phyloP scores from a whole-genome alignment of 2,329 filamentous ascomycete species.

The Clarireedia homoeocarpa region DNA sequence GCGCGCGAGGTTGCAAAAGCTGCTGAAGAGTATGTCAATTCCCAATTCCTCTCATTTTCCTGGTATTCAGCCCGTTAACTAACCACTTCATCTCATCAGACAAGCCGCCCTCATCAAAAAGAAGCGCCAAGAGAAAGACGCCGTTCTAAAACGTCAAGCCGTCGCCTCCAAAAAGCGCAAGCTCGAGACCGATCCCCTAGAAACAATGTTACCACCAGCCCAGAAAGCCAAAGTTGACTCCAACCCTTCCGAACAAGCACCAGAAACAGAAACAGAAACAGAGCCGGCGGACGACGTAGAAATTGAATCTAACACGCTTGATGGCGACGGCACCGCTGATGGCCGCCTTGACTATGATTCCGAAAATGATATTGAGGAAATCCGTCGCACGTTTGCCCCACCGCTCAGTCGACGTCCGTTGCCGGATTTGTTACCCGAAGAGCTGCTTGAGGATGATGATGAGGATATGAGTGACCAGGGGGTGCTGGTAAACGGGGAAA shows the following conservation, averaged over 20 bases:
- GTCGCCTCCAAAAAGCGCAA: constrained; percentile 23
- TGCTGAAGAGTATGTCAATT: constrained; percentile 20
- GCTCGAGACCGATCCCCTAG: constrained; percentile 7
- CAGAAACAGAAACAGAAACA: too few species aligned
- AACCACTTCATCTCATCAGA: constrained; percentile 8
- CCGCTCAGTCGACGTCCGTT: constrained; percentile 10
- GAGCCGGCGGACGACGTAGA: not conserved
- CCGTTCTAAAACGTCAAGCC: constrained; percentile 22
- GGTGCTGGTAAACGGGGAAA: too few species aligned
- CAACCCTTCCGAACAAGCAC: not conserved
- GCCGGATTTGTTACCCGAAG: constrained; percentile 24
- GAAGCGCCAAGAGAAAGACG: constrained; percentile 26
- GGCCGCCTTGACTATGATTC: not conserved
- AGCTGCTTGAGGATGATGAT: constrained; percentile 25
- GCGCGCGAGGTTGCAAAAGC: constrained; percentile 23
- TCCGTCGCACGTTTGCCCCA: not conserved
- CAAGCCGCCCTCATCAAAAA: constrained; percentile 21
- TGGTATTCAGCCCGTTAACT: constrained; percentile 2
- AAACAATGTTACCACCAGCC: constrained; percentile 2
- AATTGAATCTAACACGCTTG: constrained; percentile 4
- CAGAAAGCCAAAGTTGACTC: constrained; percentile 4
- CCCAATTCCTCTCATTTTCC: not conserved
- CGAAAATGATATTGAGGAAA: constrained; percentile 3
- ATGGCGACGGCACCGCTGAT: constrained; percentile 5
- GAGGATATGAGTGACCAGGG: constrained; percentile 6